Conservation (phyloP, 768 basidiomycete species). For the Naganishia antarctica region DNA sequence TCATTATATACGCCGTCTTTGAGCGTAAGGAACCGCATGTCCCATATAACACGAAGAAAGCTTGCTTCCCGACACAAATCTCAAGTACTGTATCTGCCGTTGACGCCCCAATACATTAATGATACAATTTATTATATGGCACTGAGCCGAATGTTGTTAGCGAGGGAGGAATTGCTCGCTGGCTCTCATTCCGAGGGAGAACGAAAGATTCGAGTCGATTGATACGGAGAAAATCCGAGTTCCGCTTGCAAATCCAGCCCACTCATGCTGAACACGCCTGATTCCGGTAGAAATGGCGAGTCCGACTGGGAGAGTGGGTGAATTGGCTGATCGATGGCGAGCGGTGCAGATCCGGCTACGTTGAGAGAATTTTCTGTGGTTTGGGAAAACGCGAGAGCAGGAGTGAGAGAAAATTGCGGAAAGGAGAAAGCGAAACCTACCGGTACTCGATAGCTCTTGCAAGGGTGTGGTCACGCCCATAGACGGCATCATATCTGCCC, state of each 20-base stretch:
- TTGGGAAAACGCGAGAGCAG: no score
- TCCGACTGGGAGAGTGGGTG: background rate
- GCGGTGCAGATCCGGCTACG: background rate
- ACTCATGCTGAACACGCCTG: background rate
- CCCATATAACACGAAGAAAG: no score
- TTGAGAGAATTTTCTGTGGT: background rate
- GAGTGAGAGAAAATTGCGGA: no score
- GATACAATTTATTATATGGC: no score
- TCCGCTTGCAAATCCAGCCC: background rate
- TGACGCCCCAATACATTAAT: no score
- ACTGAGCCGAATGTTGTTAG: no score
- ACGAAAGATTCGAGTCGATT: background rate
- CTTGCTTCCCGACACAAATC: no score
- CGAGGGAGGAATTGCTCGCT: background rate
- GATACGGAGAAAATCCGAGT: background rate
- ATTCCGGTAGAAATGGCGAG: background rate
- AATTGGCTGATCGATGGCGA: background rate
- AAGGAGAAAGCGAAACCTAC: background rate
- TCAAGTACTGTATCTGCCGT: no score
- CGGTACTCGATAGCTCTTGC: background rate
- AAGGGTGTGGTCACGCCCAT: conserved; percentile 8
- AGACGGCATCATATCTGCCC: conserved; percentile 19
- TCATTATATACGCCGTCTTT: no score
- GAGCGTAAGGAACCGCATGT: no score
- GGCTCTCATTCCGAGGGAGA: background rate